Evolutionary conservation across 75 land plant genomes (phyloP).

Genomic region (Picea glauca): DNA sequence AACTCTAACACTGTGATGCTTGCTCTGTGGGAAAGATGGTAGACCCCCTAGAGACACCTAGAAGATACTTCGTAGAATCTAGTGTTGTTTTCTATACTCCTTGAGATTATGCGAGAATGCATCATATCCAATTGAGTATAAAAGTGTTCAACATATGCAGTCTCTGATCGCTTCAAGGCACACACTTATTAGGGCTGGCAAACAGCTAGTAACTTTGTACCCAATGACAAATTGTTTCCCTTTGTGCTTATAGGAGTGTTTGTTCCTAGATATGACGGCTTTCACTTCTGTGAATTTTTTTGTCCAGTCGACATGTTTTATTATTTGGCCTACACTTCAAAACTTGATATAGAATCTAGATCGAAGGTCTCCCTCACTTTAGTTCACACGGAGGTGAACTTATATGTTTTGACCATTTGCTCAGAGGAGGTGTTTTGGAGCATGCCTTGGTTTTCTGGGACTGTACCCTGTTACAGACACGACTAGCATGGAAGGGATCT

Average conservation of each 20-base stretch:
- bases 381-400: too few relatives aligned
- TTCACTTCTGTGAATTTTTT: not conserved
- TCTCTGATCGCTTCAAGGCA: not conserved
- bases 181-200: not conserved
- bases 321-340: not conserved
- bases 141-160: not conserved
- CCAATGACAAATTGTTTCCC: not conserved
- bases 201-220: not conserved
- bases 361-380: not conserved
- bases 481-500: too few relatives aligned
- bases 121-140: not conserved
- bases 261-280: not conserved
- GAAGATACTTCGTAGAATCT: not conserved
- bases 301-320: not conserved
- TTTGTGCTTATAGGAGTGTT: not conserved
- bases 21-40: not conserved
- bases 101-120: not conserved
- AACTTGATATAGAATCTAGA: not conserved
- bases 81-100: not conserved
- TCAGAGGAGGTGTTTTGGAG: too few relatives aligned
- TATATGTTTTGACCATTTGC: too few relatives aligned
- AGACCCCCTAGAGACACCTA: not conserved
- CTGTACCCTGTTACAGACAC: too few relatives aligned
- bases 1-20: not conserved
- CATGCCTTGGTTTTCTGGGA: too few relatives aligned